These are phyloP conservation scores for Aspergillus sp. DNA, from an alignment of 2,329 filamentous ascomycete genomes.

Conservation along the genomic window DNA sequence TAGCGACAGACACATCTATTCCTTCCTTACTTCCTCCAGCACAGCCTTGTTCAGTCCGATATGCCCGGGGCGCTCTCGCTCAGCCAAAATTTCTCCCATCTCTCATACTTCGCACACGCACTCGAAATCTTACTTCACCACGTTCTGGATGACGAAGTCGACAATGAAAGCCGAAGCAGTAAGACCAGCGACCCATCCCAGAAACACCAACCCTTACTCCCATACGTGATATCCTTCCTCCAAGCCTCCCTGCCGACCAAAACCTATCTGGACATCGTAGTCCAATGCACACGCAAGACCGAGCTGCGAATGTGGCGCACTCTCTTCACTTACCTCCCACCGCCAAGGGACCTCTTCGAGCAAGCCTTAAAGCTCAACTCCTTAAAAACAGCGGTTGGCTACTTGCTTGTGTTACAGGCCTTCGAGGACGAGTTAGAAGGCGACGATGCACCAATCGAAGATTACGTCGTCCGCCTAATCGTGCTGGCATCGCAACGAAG, in stretches of 20 bases:
- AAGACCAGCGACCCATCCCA: slow-evolving; percentile 19
- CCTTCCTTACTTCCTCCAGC: slow-evolving; percentile 76
- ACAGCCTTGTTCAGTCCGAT: slow-evolving; percentile 68
- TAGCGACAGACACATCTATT: slow-evolving; percentile 81
- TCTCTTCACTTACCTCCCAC: slow-evolving; percentile 82
- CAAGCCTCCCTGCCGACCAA: slow-evolving; percentile 62
- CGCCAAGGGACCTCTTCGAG: slow-evolving; percentile 86
- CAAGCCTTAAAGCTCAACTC: slow-evolving; percentile 78
- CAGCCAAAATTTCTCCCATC: slow-evolving; percentile 74
- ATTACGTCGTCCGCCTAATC: slow-evolving; percentile 67
- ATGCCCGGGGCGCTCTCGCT: slow-evolving; percentile 74
- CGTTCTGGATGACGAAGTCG: slow-evolving; percentile 90
- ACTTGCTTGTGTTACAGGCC: slow-evolving; percentile 89
- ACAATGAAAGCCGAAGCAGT: slow-evolving; percentile 43
- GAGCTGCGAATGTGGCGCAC: slow-evolving; percentile 93
- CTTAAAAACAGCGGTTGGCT: slow-evolving; percentile 91
- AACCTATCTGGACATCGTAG: slow-evolving; percentile 85
- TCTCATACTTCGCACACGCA: slow-evolving; percentile 89
- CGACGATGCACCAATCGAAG: slow-evolving; percentile 48
- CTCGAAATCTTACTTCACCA: slow-evolving; percentile 88
- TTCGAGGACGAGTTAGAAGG: slow-evolving; percentile 49
- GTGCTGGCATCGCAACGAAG: slow-evolving; percentile 72
- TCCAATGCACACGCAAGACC: slow-evolving; percentile 95
- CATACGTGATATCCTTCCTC: slow-evolving; percentile 54
- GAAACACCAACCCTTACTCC: slow-evolving; percentile 32